Base-by-base conservation (phyloP, 495 filamentous ascomycete genomes). In the Daldinia loculata region DNA sequence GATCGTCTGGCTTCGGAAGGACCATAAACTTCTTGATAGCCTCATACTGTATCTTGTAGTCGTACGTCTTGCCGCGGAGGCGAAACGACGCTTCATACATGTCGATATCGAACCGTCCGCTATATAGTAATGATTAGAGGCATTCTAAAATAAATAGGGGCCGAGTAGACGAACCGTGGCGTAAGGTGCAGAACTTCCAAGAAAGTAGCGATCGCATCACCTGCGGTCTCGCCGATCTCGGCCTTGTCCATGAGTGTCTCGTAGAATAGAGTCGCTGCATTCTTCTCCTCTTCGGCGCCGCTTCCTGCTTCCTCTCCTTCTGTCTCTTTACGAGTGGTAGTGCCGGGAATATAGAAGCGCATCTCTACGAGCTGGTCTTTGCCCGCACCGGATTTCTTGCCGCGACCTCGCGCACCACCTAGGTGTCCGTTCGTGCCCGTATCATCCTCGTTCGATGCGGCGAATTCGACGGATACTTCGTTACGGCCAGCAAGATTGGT, bases 31-130 rank as follows among this genome's bases (percentile, higher is more conserved):
- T 98, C 84, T 99, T 99, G 83, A 98, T 93, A 36, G 89, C 86
- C 36, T 97, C 92, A 78, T 97, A 99, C 81, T 97, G 93, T 68
- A 99, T 97, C 86, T 99, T 99, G 88, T 99, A 99, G 84, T 98
- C 96, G 85, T 99, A 99, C 32, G 96, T 99, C 81, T 98, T 98
- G 56, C 96, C 96, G 56, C 96, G 95, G 63, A 99, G 88, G 63
- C 96, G 91, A 88, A 99, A 98, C 5, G 96, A 98, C 1, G 89
- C 89, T 78, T 98, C 96, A 86, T 98, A 99, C 93, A 99, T 97
- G 78, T 98, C 96, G 84, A 98, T 97, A 80, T 98, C 96, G 86
- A 98, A 99, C 56, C 96, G 95, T 78, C 96, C 96, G 91, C 95
- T 97, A 78, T 48, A 63, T n/a, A 66, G 19, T 17, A 41, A 74